These are phyloP conservation scores for Sedum album DNA, from an alignment of 164 flowering plant genomes.

Conservation along the genomic window DNA sequence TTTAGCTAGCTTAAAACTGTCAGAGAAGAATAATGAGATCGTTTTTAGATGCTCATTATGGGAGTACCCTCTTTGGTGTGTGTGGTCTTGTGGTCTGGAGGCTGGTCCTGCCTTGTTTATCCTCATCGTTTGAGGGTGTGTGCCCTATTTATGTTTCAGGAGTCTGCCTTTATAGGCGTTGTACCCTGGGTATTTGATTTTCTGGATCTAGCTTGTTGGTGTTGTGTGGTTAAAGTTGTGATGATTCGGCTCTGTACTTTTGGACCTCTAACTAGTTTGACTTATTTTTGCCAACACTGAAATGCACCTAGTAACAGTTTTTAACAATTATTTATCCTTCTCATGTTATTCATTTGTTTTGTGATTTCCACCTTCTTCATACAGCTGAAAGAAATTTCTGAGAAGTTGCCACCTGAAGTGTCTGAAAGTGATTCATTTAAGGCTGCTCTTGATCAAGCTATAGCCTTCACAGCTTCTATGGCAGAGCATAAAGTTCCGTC, in stretches of 20 bases:
- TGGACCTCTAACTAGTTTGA: neutral
- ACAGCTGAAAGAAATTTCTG: slow-evolving; percentile 53
- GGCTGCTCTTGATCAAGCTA: slow-evolving; percentile 37
- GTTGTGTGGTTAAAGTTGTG: too few relatives aligned
- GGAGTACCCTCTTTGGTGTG: too few relatives aligned
- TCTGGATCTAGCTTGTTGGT: too few relatives aligned
- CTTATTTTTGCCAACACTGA: neutral
- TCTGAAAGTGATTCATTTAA: slow-evolving; percentile 32
- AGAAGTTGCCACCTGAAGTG: slow-evolving; percentile 52
- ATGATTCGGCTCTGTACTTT: too few relatives aligned
- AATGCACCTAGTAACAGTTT: neutral
- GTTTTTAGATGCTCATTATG: neutral
- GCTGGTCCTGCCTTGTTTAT: too few relatives aligned
- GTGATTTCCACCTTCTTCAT: neutral
- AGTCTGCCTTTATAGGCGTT: too few relatives aligned
- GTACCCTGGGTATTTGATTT: too few relatives aligned
- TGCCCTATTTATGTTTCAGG: too few relatives aligned
- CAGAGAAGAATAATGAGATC: neutral
- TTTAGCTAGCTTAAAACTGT: neutral
- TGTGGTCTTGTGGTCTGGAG: too few relatives aligned
- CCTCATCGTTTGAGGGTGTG: too few relatives aligned
- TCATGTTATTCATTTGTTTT: neutral
- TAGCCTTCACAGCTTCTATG: slow-evolving; percentile 27
- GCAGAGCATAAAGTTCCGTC: slow-evolving; percentile 14
- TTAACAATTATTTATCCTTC: neutral